Evolutionary conservation across 192 early-diverging fungal genomes (phyloP).

Genomic region (Lobosporangium transversale): DNA sequence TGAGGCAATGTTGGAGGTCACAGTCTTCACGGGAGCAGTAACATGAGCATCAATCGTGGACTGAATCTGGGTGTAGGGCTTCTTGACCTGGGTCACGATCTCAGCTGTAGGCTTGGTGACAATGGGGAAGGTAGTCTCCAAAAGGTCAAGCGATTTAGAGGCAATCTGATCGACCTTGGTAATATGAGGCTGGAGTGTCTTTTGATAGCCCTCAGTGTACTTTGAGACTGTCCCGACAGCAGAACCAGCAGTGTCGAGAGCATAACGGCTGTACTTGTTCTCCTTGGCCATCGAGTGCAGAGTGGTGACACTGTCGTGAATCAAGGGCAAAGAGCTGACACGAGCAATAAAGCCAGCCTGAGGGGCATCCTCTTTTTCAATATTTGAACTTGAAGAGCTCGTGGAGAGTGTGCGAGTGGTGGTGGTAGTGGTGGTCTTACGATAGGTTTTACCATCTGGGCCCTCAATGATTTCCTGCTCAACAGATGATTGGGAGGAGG

Average conservation of each 20-base stretch:
- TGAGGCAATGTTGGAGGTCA: constrained; percentile 45
- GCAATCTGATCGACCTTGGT: constrained; percentile 66
- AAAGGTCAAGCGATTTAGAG: constrained; percentile 67
- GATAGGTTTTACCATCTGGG: background rate
- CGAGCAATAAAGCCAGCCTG: constrained; percentile 33
- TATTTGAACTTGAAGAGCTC: background rate
- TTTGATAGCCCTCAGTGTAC: constrained; percentile 54
- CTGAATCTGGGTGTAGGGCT: constrained; percentile 60
- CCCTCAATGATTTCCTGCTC: constrained; percentile 58
- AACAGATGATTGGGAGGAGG: constrained; percentile 60
- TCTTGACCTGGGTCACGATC: constrained; percentile 66
- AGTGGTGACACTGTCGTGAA: constrained; percentile 32
- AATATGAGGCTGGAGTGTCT: constrained; percentile 62
- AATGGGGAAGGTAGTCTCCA: constrained; percentile 70
- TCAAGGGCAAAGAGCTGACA: constrained; percentile 25
- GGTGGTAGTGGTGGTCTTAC: constrained; percentile 25
- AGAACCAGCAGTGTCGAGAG: constrained; percentile 30
- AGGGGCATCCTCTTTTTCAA: background rate
- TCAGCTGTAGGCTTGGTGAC: constrained; percentile 68
- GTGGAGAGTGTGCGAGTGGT: constrained; percentile 23
- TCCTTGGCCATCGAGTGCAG: constrained; percentile 53
- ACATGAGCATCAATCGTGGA: constrained; percentile 55
- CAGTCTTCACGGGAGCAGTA: constrained; percentile 65
- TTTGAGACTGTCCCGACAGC: constrained; percentile 31
- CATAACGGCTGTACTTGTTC: constrained; percentile 43